Evolutionary conservation across 2,329 filamentous ascomycete species (phyloP).

Genomic region (Arthrocladium fulminans): DNA sequence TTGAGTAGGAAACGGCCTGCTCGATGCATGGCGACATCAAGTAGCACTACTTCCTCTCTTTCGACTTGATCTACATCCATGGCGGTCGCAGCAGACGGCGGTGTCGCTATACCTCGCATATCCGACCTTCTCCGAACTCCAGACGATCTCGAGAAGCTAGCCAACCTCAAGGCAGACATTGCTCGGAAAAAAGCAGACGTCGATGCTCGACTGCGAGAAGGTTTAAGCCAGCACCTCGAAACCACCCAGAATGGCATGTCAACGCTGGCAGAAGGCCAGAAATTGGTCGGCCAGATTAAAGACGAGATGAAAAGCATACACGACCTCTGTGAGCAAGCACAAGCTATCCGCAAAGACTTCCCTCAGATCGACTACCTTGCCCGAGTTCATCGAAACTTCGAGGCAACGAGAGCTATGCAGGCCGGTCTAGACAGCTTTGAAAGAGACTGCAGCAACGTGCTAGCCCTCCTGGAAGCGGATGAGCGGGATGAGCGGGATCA

Average conservation of each 20-base stretch:
- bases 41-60: background rate
- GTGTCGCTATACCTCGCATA: conserved; percentile 61
- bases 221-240: conserved; percentile 84
- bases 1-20: background rate
- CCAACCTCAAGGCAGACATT: conserved; percentile 82
- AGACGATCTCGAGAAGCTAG: conserved; percentile 95
- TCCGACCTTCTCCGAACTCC: conserved; percentile 88
- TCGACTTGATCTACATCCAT: conserved; percentile 21
- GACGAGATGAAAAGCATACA: conserved; percentile 99
- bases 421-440: conserved; percentile 81
- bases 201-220: conserved; percentile 80
- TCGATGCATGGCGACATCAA: conserved; percentile 8
- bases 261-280: conserved; percentile 79
- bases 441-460: conserved; percentile 63
- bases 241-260: conserved; percentile 89
- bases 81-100: conserved; percentile 47
- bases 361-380: conserved; percentile 61
- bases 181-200: conserved; percentile 85
- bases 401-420: conserved; percentile 87
- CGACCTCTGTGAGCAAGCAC: conserved; percentile 90
- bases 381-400: conserved; percentile 75
- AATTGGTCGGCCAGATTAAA: conserved; percentile 84
- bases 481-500: conserved; percentile 81
- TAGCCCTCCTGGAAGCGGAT: conserved; percentile 71
- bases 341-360: conserved; percentile 96